Evolutionary conservation across 2,329 filamentous ascomycete genomes (phyloP), one percentile per base, ranked within the genome.

Genomic region (Arthrobotrys megalospora): DNA sequence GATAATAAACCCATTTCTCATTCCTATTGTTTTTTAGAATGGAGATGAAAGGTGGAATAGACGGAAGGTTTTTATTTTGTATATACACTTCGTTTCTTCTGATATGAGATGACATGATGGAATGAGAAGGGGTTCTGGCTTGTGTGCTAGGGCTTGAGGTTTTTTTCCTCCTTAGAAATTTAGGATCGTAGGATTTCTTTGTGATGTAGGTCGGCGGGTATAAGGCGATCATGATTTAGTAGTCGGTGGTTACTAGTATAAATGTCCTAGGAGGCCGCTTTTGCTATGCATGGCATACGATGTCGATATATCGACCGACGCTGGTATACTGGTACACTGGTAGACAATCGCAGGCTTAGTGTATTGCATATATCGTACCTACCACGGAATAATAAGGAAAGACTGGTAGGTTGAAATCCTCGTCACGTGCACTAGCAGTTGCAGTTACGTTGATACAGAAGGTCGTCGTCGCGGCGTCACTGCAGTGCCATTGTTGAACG

Each of bases 81-180:
- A 52, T 36, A 53, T 41, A 38, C 60, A 45, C 60, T 47, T 36
- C 60, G 16, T 50, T 34, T 21, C 8, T 36, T 38, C 45, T 52
- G n/a, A 45, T 28, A 28, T 28, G 24, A 28, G 5, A 28, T 28
- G 24, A 28, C 14, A 45, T 45, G 14, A 45, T 14, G 12, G 47
- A 48, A 50, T 50, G 11, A 24, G 24, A 50, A 21, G 45, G 21
- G 41, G 41, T n/a, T n/a, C n/a, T 6, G 41, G 14, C 14, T 14
- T 43, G 2, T 10, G 11, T 6, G 41, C n/a, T 12, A 14, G 41
- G 41, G 41, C n/a, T 14, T 45, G 11, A n/a, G 41, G 11, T 45
- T 45, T 50, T 50, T 50, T 11, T 19, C 24, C 24, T 28, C 24
- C 24, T 2, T 28, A 28, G n/a, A n/a, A n/a, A 28, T 28, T 28